A percentile compares a stretch with the other conserved stretches of the same genome.
Conservation (phyloP, 2,329 filamentous ascomycete genomes). For the Sphaceloma murrayae region DNA sequence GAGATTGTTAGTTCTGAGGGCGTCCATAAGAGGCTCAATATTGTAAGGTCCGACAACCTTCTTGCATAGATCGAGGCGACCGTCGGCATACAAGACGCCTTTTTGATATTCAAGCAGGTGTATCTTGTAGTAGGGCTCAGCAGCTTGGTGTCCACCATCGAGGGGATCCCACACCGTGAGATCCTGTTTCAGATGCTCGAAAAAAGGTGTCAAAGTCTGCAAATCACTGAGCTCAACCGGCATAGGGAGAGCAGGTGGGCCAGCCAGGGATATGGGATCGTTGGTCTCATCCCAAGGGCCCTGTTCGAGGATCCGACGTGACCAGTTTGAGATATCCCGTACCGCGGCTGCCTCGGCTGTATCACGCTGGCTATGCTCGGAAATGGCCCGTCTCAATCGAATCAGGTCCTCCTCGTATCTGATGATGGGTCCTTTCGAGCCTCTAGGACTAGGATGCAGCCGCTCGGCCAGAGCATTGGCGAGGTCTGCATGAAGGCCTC, state of each 20-base stretch:
- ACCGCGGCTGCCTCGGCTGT: conserved; percentile 21
- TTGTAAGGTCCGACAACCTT: conserved; percentile 46
- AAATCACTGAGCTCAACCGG: conserved; percentile 29
- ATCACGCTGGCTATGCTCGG: conserved; percentile 21
- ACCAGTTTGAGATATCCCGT: conserved; percentile 23
- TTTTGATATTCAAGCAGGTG: conserved; percentile 32
- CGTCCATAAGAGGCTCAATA: conserved; percentile 43
- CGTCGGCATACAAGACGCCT: conserved; percentile 42
- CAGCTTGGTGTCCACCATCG: conserved; percentile 23
- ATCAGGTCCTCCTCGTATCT: conserved; percentile 28
- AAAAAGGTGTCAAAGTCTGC: conserved; percentile 30
- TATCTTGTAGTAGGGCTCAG: conserved; percentile 30
- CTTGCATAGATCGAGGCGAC: conserved; percentile 47
- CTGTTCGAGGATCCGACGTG: conserved; percentile 26
- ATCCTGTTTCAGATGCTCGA: conserved; percentile 27
- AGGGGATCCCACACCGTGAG: conserved; percentile 19
- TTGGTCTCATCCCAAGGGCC: conserved; percentile 29
- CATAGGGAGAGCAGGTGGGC: conserved; percentile 31
- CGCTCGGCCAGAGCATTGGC: background rate
- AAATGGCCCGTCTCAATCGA: conserved; percentile 21
- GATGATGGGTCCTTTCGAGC: conserved; percentile 19
- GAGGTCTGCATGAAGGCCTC: background rate
- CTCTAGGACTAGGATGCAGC: background rate
- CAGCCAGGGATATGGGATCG: conserved; percentile 27
- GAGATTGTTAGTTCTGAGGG: conserved; percentile 39